A percentile compares a stretch with the other conserved stretches of the same genome.
These are phyloP conservation scores for Globisporangium middletonii DNA, from an alignment of 352 stramenopile species.

Conservation along the genomic window DNA sequence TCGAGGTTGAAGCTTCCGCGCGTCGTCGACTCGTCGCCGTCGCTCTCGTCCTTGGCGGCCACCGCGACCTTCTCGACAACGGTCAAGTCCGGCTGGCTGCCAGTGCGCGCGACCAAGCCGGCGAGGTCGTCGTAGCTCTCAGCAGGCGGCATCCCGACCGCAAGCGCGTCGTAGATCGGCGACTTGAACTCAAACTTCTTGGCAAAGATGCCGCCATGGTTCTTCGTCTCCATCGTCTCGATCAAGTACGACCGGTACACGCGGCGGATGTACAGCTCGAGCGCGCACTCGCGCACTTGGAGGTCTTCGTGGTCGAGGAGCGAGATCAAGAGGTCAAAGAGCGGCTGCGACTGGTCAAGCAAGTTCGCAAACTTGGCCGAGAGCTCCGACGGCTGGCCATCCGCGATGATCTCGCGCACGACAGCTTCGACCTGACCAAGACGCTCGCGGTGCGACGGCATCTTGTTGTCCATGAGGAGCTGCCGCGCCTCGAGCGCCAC, in stretches of 20 bases:
- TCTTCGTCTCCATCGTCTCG: slow-evolving; percentile 74
- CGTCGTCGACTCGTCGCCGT: slow-evolving; percentile 13
- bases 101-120: slow-evolving; percentile 61
- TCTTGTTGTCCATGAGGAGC: slow-evolving; percentile 95
- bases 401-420: slow-evolving; percentile 60
- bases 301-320: slow-evolving; percentile 68
- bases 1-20: slow-evolving; percentile 44
- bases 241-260: slow-evolving; percentile 87
- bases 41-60: slow-evolving; percentile 7
- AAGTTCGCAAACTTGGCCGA: slow-evolving; percentile 49
- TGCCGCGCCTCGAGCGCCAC: slow-evolving; percentile 94
- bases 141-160: slow-evolving; percentile 60
- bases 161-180: slow-evolving; percentile 68
- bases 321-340: slow-evolving; percentile 83
- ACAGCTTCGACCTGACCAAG: slow-evolving; percentile 74
- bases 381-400: slow-evolving; percentile 38
- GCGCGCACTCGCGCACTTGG: slow-evolving; percentile 58
- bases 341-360: slow-evolving; percentile 77
- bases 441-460: slow-evolving; percentile 93
- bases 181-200: slow-evolving; percentile 88
- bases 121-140: slow-evolving; percentile 84
- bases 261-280: slow-evolving; percentile 80
- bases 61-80: slow-evolving; percentile 19
- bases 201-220: slow-evolving; percentile 53
- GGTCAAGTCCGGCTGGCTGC: slow-evolving; percentile 31